These are phyloP conservation scores for Paecilomyces variotii DNA, from an alignment of 2,329 filamentous ascomycete species.

Conservation along the genomic window DNA sequence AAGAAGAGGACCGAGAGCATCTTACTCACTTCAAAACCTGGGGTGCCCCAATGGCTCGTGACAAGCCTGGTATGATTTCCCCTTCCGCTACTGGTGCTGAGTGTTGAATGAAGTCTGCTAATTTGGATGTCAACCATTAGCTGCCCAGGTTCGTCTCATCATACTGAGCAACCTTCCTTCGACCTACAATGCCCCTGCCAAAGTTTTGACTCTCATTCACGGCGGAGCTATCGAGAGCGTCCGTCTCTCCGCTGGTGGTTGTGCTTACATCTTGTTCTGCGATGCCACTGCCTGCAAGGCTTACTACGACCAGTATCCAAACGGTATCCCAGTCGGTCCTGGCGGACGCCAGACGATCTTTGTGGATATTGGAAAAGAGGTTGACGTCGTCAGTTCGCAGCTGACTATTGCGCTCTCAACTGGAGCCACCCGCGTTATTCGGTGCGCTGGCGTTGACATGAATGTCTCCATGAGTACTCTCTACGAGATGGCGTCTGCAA, in stretches of 20 bases:
- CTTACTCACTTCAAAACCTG: slow-evolving; percentile 22
- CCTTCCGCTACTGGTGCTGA: not conserved
- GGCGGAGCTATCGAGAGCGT: slow-evolving; percentile 31
- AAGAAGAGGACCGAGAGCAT: slow-evolving; percentile 22
- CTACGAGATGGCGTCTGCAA: slow-evolving; percentile 29
- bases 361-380: slow-evolving; percentile 29
- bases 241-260: slow-evolving; percentile 11
- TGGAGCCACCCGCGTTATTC: slow-evolving; percentile 39
- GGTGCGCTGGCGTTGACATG: slow-evolving; percentile 34
- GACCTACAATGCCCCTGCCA: slow-evolving; percentile 18
- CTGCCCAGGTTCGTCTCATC: slow-evolving; percentile 21
- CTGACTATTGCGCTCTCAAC: slow-evolving; percentile 33
- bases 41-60: slow-evolving; percentile 19
- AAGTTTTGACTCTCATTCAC: slow-evolving; percentile 30
- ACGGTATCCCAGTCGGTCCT: slow-evolving; percentile 27
- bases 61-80: slow-evolving; percentile 17
- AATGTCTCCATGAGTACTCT: slow-evolving; percentile 31
- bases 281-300: slow-evolving; percentile 24
- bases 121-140: slow-evolving; percentile 7
- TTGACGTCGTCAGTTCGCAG: slow-evolving; percentile 34
- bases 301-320: slow-evolving; percentile 28
- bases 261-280: slow-evolving; percentile 29
- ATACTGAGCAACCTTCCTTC: slow-evolving; percentile 30
- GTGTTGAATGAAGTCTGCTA: not conserved
- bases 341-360: slow-evolving; percentile 24